Evolutionary conservation across 2,329 filamentous ascomycete genomes (phyloP), one percentile per base, ranked within the genome.

Genomic region (Emmonsiellopsis sp.): DNA sequence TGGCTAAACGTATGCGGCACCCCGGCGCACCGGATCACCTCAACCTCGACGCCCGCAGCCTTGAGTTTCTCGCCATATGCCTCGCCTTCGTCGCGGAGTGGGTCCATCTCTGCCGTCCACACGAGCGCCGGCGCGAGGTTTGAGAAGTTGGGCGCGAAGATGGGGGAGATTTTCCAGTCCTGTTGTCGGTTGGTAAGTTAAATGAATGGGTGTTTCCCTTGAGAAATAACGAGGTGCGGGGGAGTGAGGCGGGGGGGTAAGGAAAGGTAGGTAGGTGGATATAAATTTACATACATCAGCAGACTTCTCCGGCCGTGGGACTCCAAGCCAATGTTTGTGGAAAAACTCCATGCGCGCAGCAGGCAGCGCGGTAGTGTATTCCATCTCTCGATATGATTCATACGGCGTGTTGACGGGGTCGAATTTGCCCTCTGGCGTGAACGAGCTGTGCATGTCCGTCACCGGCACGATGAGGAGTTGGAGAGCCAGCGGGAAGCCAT

Each of bases 161-260:
- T 71, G 3, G 70, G 70, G 4, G 70, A 72, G 43, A 73, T 70
- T 51, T 68, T 71, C 70, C 70, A 73, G 54, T 73, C 67, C 68
- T 71, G 46, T 3, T 6, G 5, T 7, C 13, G 8, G 50, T n/a
- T 46, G 43, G 34, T 40, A 50, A 43, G 16, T 30, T 31, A 50
- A 37, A n/a, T n/a, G n/a, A n/a, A 3, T 26, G 20, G 20, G 20
- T 26, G 20, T 26, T 26, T 26, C 20, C 20, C 20, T 26, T 26
- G 20, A 26, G 5, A 26, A 26, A 26, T 5, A 26, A 26, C 20
- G 20, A 26, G 20, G 20, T 26, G 20, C 20, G 20, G 20, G 20
- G 7, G 30, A 37, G 10, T 4, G 47, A 41, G 16, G 11, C 10
- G 5, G 38, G 35, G 43, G 35, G 34, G 15, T 35, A 13, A 20